Conservation (phyloP, 1,284 basidiomycete genomes). For the Gymnopus androsaceus region DNA sequence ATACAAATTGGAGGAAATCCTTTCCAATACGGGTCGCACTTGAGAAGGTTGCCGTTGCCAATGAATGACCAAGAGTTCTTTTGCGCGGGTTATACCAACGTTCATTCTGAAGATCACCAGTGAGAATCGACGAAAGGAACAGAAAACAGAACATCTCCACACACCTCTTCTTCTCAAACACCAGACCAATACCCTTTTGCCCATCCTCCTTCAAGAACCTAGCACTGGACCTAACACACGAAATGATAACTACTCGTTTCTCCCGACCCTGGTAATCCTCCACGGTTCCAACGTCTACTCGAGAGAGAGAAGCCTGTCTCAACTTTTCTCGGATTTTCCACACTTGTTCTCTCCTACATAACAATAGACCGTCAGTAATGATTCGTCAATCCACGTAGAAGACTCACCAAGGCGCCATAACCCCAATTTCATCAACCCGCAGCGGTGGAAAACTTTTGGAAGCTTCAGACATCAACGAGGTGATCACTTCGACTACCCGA, state of each 20-base stretch:
- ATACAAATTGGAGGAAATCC: conserved; percentile 46
- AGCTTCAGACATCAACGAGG: conserved; percentile 37
- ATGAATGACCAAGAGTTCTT: conserved; percentile 46
- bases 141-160: no score
- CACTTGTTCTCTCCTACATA: conserved; percentile 49
- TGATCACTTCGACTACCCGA: conserved; percentile 36
- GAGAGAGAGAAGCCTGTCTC: conserved; percentile 37
- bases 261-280: conserved; percentile 53
- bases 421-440: conserved; percentile 39
- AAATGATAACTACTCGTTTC: conserved; percentile 46
- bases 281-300: conserved; percentile 50
- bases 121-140: neutral
- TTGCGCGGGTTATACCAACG: conserved; percentile 49
- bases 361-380: no score
- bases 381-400: no score
- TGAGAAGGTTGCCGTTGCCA: conserved; percentile 41
- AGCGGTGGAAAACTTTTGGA: conserved; percentile 38
- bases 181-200: conserved; percentile 42
- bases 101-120: conserved; percentile 41
- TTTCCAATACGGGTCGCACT: conserved; percentile 48
- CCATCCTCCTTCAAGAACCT: conserved; percentile 47
- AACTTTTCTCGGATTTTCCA: conserved; percentile 46
- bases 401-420: conserved; percentile 53
- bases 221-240: conserved; percentile 43
- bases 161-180: conserved; percentile 48